Conservation (phyloP, 208 protist species). For the Leishmania tropica region DNA sequence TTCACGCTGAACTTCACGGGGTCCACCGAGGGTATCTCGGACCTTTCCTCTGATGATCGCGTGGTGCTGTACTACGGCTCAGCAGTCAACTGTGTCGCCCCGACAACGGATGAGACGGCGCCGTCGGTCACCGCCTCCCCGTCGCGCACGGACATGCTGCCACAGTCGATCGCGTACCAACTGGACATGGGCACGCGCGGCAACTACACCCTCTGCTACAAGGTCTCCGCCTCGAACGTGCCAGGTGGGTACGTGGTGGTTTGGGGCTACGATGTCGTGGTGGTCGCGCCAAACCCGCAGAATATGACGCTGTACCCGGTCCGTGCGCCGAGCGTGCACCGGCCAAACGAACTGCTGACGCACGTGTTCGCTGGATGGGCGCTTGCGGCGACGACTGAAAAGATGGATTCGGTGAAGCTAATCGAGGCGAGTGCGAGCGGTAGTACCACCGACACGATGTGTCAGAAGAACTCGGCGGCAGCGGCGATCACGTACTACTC, state of each 20-base stretch:
- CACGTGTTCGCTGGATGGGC: conserved; percentile 81
- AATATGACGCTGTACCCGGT: conserved; percentile 43
- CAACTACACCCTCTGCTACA: conserved; percentile 77
- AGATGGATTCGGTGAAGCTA: conserved; percentile 63
- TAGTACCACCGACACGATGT: conserved; percentile 30
- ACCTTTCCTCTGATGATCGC: conserved; percentile 45
- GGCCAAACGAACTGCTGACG: conserved; percentile 53
- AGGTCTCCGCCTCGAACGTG: conserved; percentile 28
- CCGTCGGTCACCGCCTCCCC: conserved; percentile 50
- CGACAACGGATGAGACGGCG: conserved; percentile 27
- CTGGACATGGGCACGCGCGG: conserved; percentile 69
- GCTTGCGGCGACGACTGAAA: conserved; percentile 40
- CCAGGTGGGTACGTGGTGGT: conserved; percentile 43
- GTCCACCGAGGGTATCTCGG: conserved; percentile 14
- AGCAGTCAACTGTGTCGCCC: conserved; percentile 51
- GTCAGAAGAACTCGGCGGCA: conserved; percentile 20
- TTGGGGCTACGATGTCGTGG: conserved; percentile 78
- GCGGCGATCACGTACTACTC: conserved; percentile 36
- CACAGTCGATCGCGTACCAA: conserved; percentile 64
- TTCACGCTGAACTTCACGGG: conserved; percentile 83
- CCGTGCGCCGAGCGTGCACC: conserved; percentile 6
- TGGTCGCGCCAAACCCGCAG: conserved; percentile 61
- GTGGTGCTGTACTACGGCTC: conserved; percentile 67
- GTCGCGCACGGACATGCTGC: conserved; percentile 67
- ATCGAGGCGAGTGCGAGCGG: conserved; percentile 33